Conservation (phyloP, 495 filamentous ascomycete species). For the Cercophora samala region DNA sequence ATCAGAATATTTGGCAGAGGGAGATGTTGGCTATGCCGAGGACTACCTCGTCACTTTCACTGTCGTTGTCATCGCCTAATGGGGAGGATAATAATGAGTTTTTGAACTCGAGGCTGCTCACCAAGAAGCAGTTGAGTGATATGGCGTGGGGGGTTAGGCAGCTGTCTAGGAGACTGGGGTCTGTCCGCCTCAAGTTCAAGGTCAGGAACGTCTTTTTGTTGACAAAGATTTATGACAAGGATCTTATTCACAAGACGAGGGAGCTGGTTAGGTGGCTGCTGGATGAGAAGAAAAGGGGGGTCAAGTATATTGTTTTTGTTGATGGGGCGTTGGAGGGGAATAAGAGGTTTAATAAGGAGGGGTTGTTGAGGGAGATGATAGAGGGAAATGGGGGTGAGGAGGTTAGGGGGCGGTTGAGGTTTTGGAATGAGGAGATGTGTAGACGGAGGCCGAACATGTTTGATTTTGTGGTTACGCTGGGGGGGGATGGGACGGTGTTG, state of each 20-base stretch:
- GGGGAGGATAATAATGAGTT: neutral
- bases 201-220: conserved; percentile 83
- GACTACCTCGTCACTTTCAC: conserved; percentile 2
- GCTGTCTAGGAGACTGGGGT: conserved; percentile 78
- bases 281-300: conserved; percentile 59
- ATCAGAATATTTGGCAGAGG: conserved; percentile 45
- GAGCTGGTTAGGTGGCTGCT: conserved; percentile 83
- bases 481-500: conserved; percentile 94
- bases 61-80: neutral
- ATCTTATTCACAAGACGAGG: conserved; percentile 72
- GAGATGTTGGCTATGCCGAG: conserved; percentile 27
- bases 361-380: conserved; percentile 51
- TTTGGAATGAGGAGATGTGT: conserved; percentile 80
- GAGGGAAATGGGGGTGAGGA: conserved; percentile 45
- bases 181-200: conserved; percentile 71
- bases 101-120: conserved; percentile 59
- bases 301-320: conserved; percentile 72
- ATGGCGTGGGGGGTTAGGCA: conserved; percentile 96
- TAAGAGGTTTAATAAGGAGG: conserved; percentile 64
- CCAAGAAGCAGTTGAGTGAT: conserved; percentile 87
- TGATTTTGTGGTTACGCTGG: conserved; percentile 89
- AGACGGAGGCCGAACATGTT: conserved; percentile 75
- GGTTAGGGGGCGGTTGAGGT: conserved; percentile 61
- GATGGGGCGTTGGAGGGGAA: conserved; percentile 70
- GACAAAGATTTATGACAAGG: conserved; percentile 82